Evolutionary conservation across 805 yeast species (phyloP).

Genomic region (Hanseniaspora meyeri): DNA sequence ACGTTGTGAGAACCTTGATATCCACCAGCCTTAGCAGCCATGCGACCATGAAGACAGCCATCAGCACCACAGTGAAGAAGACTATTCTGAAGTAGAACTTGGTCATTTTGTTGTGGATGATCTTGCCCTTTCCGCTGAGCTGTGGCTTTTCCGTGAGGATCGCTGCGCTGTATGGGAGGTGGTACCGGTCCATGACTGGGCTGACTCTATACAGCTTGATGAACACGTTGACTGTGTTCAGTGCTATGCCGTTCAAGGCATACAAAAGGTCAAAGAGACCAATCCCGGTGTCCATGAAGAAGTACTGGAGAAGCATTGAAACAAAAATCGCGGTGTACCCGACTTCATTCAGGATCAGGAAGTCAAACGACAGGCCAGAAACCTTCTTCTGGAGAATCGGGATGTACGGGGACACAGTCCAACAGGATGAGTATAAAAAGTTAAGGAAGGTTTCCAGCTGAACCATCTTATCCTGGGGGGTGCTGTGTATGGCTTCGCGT

Average conservation of each 20-base stretch:
- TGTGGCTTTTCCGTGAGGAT: background rate
- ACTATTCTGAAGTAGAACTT: conserved; percentile 20
- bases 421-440: background rate
- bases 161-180: background rate
- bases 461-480: background rate
- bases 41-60: conserved; percentile 16
- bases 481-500: no score
- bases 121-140: background rate
- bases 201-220: background rate
- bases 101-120: conserved; percentile 19
- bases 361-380: conserved; percentile 41
- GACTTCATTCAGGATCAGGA: conserved; percentile 33
- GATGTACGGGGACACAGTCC: conserved; percentile 3
- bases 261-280: conserved; percentile 36
- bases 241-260: conserved; percentile 35
- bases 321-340: conserved; percentile 37
- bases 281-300: conserved; percentile 26
- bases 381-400: conserved; percentile 1
- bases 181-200: background rate
- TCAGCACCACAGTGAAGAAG: conserved; percentile 16
- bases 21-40: conserved; percentile 18
- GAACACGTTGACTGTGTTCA: conserved; percentile 27
- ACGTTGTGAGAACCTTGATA: conserved; percentile 20
- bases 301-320: conserved; percentile 35
- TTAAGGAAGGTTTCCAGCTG: background rate